A percentile compares a stretch with the other conserved stretches of the same genome.
phyloP scores from a whole-genome alignment of 495 filamentous ascomycete species.

The Saxophila tyrrhenica region DNA sequence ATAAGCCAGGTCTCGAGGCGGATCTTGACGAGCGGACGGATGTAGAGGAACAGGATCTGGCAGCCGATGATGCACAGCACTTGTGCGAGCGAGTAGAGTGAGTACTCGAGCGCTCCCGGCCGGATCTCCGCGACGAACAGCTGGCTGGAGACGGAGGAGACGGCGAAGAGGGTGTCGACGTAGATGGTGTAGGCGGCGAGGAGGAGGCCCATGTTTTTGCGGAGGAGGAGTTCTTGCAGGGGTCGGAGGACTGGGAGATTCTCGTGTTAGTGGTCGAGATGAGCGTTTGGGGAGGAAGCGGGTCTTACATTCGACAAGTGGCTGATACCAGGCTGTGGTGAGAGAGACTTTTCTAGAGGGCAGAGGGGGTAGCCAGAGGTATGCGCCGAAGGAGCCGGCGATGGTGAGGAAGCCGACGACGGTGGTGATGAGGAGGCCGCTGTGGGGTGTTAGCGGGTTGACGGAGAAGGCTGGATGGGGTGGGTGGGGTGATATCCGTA shows the following conservation, averaged over 20 bases:
- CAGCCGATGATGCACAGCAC: background rate
- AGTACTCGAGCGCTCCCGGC: background rate
- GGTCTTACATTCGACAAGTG: background rate
- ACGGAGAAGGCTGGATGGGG: background rate
- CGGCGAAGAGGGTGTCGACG: background rate
- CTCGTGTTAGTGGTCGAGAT: too few species aligned
- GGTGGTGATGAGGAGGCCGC: background rate
- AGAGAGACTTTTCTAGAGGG: background rate
- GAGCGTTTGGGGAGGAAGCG: too few species aligned
- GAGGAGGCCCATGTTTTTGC: background rate
- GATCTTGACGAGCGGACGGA: background rate
- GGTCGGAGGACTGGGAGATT: background rate
- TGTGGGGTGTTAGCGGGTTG: background rate
- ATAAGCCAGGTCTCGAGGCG: background rate
- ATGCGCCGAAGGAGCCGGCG: background rate
- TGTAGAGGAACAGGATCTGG: background rate
- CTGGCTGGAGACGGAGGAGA: background rate
- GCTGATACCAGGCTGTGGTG: background rate
- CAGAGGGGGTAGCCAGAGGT: background rate
- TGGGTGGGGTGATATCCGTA: background rate
- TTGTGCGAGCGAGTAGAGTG: background rate
- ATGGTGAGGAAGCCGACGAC: background rate
- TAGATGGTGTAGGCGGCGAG: background rate
- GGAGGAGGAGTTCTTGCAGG: background rate
- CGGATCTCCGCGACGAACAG: background rate